These are phyloP conservation scores for Microsporum audouinii DNA, from an alignment of 2,329 filamentous ascomycete genomes.

Conservation along the genomic window DNA sequence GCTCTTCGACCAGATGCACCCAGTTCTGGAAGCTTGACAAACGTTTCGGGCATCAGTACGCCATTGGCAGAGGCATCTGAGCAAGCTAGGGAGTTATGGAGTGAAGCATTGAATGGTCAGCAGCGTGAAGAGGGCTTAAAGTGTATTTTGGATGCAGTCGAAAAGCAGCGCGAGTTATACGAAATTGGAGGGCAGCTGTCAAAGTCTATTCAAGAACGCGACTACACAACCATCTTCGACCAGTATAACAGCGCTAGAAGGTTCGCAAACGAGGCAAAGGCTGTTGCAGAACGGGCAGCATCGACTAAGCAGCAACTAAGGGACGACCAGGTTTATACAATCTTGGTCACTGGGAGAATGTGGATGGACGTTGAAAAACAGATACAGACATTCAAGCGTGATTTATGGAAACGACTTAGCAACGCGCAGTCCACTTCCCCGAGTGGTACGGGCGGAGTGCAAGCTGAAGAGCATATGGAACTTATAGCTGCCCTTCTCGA, in stretches of 20 bases:
- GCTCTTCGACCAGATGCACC: conserved; percentile 79
- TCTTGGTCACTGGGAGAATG: conserved; percentile 82
- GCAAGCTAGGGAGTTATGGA: conserved; percentile 96
- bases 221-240: conserved; percentile 78
- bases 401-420: conserved; percentile 73
- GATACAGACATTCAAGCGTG: conserved; percentile 73
- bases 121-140: conserved; percentile 86
- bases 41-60: conserved; percentile 73
- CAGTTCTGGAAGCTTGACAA: conserved; percentile 24
- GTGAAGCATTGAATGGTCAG: conserved; percentile 77
- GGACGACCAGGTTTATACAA: conserved; percentile 71
- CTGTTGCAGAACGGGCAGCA: conserved; percentile 49
- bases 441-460: conserved; percentile 40
- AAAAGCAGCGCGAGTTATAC: conserved; percentile 69
- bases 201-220: conserved; percentile 78
- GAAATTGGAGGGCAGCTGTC: conserved; percentile 66
- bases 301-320: conserved; percentile 46
- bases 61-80: conserved; percentile 81
- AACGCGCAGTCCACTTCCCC: conserved; percentile 50
- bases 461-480: conserved; percentile 78
- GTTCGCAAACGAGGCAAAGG: conserved; percentile 66
- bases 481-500: conserved; percentile 83
- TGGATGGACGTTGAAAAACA: conserved; percentile 90
- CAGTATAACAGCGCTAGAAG: conserved; percentile 74
- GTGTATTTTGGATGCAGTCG: conserved; percentile 60